These are phyloP conservation scores for Cryomyces minteri DNA, from an alignment of 495 filamentous ascomycete species.

Conservation along the genomic window DNA sequence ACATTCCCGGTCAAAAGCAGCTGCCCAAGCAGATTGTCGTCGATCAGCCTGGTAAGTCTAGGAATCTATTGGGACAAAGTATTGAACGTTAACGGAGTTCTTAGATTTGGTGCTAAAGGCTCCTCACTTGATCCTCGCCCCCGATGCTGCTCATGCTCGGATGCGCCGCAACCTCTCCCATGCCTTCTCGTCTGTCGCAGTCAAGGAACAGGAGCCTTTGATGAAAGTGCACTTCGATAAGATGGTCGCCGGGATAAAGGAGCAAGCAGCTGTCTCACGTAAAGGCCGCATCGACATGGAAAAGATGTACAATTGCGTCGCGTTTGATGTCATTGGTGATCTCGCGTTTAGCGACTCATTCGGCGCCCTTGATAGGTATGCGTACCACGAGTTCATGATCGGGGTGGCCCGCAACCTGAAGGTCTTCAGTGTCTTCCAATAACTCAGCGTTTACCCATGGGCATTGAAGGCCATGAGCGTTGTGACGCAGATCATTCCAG, in stretches of 20 bases:
- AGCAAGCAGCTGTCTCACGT: neutral
- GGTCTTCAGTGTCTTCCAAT: slow-evolving; percentile 1
- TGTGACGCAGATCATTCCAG: neutral
- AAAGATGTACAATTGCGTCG: slow-evolving; percentile 5
- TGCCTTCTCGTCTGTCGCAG: slow-evolving; percentile 6
- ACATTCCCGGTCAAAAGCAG: slow-evolving; percentile 11
- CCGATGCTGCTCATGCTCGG: slow-evolving; percentile 5
- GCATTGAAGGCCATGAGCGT: neutral
- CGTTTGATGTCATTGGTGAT: slow-evolving; percentile 6
- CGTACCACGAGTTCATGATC: too few species aligned
- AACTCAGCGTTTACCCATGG: slow-evolving; percentile 1
- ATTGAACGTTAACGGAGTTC: too few species aligned
- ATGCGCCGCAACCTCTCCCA: slow-evolving; percentile 6
- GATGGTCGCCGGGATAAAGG: slow-evolving; percentile 3
- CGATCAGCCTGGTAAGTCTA: too few species aligned
- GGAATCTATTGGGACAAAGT: too few species aligned
- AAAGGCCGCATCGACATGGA: slow-evolving; percentile 1
- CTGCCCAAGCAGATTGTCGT: slow-evolving; percentile 17
- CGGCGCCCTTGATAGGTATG: slow-evolving; percentile 1
- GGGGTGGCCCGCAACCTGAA: slow-evolving; percentile 1
- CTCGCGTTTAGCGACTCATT: slow-evolving; percentile 6
- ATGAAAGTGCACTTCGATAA: slow-evolving; percentile 2
- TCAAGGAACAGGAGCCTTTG: slow-evolving; percentile 9
- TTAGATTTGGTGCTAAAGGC: neutral
- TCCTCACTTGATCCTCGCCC: neutral